These are phyloP conservation scores for Lactifluus volemus DNA, from an alignment of 768 basidiomycete genomes.

Conservation along the genomic window DNA sequence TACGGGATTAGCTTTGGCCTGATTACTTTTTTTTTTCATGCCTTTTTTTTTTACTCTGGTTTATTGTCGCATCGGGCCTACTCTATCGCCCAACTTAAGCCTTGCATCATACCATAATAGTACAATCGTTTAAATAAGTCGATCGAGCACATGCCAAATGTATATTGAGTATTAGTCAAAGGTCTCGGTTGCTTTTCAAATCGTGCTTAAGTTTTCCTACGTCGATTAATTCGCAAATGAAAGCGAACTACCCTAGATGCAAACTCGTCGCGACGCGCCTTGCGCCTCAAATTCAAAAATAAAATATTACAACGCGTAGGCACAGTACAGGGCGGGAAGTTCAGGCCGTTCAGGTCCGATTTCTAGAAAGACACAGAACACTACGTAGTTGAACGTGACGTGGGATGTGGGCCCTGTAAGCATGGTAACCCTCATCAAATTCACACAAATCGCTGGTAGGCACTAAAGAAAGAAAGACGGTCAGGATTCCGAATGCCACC, in stretches of 20 bases:
- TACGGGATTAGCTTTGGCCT: slow-evolving; percentile 17
- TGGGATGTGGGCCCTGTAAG: background rate
- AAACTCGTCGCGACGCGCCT: background rate
- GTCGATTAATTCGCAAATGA: background rate
- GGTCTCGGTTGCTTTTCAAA: background rate
- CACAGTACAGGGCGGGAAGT: background rate
- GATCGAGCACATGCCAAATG: background rate
- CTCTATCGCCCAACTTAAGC: background rate
- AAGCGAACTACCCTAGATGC: background rate
- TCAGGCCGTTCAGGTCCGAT: background rate
- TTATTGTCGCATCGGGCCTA: background rate
- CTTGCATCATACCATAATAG: background rate
- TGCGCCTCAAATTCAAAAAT: background rate
- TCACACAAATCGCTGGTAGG: background rate
- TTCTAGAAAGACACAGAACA: background rate
- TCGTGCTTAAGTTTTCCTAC: background rate
- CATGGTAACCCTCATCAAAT: background rate
- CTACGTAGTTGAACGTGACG: background rate
- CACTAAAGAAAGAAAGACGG: background rate
- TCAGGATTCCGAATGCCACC: background rate
- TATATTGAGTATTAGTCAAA: background rate
- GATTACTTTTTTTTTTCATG: background rate
- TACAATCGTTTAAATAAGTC: background rate
- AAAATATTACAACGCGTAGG: background rate
- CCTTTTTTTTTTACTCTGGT: background rate